Conservation (phyloP, 1,284 basidiomycete genomes). For the Tylopilus orsonianus region DNA sequence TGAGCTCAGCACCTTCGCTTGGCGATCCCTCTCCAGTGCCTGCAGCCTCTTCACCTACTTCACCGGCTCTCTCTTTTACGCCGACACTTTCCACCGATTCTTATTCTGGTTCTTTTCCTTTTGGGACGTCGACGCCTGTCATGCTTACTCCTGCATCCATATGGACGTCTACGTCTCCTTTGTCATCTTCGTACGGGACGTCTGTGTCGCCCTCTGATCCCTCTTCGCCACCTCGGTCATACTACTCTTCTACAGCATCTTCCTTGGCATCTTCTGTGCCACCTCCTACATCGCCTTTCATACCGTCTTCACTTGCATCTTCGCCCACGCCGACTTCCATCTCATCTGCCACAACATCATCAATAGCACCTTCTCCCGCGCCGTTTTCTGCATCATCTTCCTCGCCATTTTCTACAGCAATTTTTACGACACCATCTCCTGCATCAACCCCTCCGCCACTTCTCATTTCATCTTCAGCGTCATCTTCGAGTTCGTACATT, state of each 20-base stretch:
- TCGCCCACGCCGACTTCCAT: neutral
- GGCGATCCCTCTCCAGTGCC: neutral
- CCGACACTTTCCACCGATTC: neutral
- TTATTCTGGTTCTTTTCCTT: neutral
- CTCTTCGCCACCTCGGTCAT: neutral
- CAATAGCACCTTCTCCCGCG: conserved; percentile 1
- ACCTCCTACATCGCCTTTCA: neutral
- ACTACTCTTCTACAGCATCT: conserved; percentile 1
- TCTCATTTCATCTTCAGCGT: neutral
- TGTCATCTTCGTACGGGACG: neutral
- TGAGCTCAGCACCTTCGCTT: neutral
- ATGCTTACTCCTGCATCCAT: neutral
- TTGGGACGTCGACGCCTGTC: neutral
- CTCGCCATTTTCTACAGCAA: neutral
- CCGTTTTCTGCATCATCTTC: neutral
- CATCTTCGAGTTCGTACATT: neutral
- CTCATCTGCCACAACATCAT: neutral
- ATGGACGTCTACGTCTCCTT: neutral
- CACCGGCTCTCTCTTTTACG: neutral
- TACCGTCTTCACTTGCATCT: neutral
- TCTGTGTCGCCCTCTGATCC: conserved; percentile 1
- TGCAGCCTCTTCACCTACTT: neutral
- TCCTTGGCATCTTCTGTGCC: neutral
- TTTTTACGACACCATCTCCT: neutral
- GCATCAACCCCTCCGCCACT: neutral